phyloP scores from a whole-genome alignment of 768 basidiomycete genomes.

The Kwoniella mangroviensis region DNA sequence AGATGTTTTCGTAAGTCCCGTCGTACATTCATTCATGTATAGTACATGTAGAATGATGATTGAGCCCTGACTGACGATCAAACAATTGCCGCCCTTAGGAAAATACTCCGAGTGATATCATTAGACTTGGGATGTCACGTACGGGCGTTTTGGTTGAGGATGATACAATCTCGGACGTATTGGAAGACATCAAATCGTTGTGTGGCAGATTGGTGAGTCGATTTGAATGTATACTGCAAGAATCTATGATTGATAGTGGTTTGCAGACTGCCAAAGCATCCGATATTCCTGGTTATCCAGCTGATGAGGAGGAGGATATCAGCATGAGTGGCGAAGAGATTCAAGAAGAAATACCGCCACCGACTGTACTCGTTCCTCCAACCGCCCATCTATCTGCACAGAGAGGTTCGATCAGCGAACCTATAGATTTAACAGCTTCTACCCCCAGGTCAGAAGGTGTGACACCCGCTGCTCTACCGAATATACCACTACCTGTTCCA shows the following conservation, averaged over 20 bases:
- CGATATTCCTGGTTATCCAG: conserved; percentile 9
- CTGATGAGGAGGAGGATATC: background rate
- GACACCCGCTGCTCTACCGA: background rate
- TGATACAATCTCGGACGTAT: conserved; percentile 8
- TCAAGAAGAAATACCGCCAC: background rate
- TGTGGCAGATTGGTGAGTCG: conserved; percentile 13
- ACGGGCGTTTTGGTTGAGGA: conserved; percentile 1
- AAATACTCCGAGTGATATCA: conserved; percentile 8
- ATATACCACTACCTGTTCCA: background rate
- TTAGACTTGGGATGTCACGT: conserved; percentile 9
- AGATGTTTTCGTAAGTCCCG: conserved; percentile 20
- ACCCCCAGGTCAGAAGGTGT: conserved; percentile 8
- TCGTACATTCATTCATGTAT: no score
- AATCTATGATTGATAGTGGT: background rate
- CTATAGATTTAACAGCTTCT: conserved; percentile 16
- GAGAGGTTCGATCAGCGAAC: conserved; percentile 4
- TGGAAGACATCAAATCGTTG: conserved; percentile 16
- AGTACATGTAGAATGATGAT: background rate
- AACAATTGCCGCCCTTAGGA: background rate
- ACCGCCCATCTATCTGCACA: background rate
- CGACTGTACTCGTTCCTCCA: background rate
- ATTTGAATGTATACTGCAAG: background rate
- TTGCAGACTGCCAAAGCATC: conserved; percentile 5
- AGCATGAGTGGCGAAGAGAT: background rate
- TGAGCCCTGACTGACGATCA: background rate